phyloP scores from a whole-genome alignment of 495 filamentous ascomycete genomes.

The Penicillium dipodomyicola region DNA sequence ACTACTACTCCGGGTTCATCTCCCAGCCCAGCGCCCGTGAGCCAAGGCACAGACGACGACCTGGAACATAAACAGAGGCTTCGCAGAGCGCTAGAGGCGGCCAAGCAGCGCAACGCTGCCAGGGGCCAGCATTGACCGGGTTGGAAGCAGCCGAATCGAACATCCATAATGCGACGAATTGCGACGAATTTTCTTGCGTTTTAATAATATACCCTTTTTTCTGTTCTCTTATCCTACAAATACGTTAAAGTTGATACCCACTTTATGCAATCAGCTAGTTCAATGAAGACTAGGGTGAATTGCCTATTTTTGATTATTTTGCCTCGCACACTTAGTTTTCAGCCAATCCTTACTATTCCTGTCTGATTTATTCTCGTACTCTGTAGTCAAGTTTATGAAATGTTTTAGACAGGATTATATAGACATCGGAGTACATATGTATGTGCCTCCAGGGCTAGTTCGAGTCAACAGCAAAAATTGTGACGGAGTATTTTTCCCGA shows the following conservation, averaged over 20 bases:
- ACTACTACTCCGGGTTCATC: slow-evolving; percentile 16
- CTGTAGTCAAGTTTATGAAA: not conserved
- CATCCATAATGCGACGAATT: slow-evolving; percentile 27
- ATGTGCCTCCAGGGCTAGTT: not conserved
- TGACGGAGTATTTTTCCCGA: slow-evolving; percentile 22
- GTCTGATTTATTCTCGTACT: not conserved
- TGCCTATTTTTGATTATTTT: slow-evolving; percentile 8
- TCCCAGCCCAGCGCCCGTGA: slow-evolving; percentile 8
- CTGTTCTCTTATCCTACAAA: not conserved
- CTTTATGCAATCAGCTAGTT: slow-evolving; percentile 8
- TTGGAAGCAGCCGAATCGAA: not conserved
- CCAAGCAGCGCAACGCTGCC: slow-evolving; percentile 50
- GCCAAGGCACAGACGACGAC: slow-evolving; percentile 24
- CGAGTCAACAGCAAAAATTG: not conserved
- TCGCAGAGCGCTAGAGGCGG: slow-evolving; percentile 48
- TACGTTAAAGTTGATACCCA: slow-evolving; percentile 16
- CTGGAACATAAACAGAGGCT: slow-evolving; percentile 45
- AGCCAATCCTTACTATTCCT: not conserved
- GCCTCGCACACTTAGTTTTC: slow-evolving; percentile 1
- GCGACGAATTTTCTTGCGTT: slow-evolving; percentile 24
- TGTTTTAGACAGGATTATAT: not conserved
- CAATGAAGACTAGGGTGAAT: slow-evolving; percentile 11
- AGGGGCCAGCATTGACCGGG: slow-evolving; percentile 22
- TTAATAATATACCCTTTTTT: slow-evolving; percentile 15
- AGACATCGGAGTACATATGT: not conserved